A percentile compares a stretch with the other conserved stretches of the same genome.
These are phyloP conservation scores for Epichloe uncinata DNA, from an alignment of 2,329 filamentous ascomycete genomes.

Conservation along the genomic window DNA sequence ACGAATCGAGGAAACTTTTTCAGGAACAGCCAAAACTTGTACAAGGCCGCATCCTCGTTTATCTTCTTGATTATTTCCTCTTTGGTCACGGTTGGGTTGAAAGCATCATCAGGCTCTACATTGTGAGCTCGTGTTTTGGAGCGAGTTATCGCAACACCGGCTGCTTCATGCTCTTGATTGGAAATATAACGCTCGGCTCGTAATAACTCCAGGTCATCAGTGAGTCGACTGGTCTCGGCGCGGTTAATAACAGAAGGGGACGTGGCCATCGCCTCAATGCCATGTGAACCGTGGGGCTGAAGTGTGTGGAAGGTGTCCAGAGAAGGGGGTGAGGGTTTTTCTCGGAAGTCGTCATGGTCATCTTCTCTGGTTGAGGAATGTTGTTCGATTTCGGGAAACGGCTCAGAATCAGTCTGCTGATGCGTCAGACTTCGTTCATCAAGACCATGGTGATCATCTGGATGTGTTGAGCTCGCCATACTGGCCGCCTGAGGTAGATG, in stretches of 20 bases:
- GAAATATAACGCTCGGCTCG: slow-evolving; percentile 34
- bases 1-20: slow-evolving; percentile 37
- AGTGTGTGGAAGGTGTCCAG: slow-evolving; percentile 19
- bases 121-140: slow-evolving; percentile 21
- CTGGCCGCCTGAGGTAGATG: neutral
- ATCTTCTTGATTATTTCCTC: slow-evolving; percentile 17
- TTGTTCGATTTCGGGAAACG: slow-evolving; percentile 1
- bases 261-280: slow-evolving; percentile 8
- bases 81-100: slow-evolving; percentile 23
- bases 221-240: slow-evolving; percentile 25
- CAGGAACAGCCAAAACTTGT: slow-evolving; percentile 30
- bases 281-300: slow-evolving; percentile 12
- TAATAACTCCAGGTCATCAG: slow-evolving; percentile 36
- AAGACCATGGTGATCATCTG: neutral
- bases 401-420: neutral
- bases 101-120: slow-evolving; percentile 30
- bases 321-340: slow-evolving; percentile 14
- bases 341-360: slow-evolving; percentile 9
- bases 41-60: slow-evolving; percentile 21
- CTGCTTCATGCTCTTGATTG: slow-evolving; percentile 24
- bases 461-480: slow-evolving; percentile 4
- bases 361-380: neutral
- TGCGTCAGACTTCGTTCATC: slow-evolving; percentile 3
- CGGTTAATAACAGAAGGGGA: slow-evolving; percentile 17
- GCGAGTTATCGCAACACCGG: slow-evolving; percentile 8